Evolutionary conservation across 2,329 filamentous ascomycete species (phyloP).

Genomic region (Neonectria ditissima): DNA sequence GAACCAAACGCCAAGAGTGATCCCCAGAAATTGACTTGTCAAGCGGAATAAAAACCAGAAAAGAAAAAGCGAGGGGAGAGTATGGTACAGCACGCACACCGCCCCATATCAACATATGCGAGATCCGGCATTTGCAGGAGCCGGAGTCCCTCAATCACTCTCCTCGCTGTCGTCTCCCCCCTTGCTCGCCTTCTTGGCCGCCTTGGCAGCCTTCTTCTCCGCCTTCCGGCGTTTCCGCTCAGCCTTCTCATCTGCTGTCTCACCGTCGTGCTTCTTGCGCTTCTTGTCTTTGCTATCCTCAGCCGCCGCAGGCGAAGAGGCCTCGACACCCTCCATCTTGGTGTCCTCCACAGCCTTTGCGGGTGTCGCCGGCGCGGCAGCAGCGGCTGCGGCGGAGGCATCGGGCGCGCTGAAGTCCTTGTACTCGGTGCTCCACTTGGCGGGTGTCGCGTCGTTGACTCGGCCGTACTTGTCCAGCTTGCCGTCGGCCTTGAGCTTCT

Average conservation of each 20-base stretch:
- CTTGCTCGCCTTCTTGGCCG: slow-evolving; percentile 65
- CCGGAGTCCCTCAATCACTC: slow-evolving; percentile 57
- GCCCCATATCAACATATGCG: slow-evolving; percentile 42
- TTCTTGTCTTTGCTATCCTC: slow-evolving; percentile 72
- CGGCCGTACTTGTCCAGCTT: slow-evolving; percentile 98
- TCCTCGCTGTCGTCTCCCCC: slow-evolving; percentile 65
- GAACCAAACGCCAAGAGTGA: slow-evolving; percentile 45
- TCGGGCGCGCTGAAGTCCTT: slow-evolving; percentile 82
- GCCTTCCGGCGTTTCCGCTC: slow-evolving; percentile 71
- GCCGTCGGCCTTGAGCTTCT: slow-evolving; percentile 98
- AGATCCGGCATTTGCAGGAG: slow-evolving; percentile 38
- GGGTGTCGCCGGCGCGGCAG: slow-evolving; percentile 57
- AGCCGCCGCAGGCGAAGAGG: slow-evolving; percentile 54
- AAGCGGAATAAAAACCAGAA: slow-evolving; percentile 35
- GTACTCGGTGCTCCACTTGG: slow-evolving; percentile 93
- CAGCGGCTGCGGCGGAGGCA: slow-evolving; percentile 58
- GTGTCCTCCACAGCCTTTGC: slow-evolving; percentile 54
- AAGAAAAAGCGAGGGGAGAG: slow-evolving; percentile 35
- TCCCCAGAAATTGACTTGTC: slow-evolving; percentile 35
- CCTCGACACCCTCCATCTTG: slow-evolving; percentile 50
- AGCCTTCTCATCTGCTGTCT: slow-evolving; percentile 76
- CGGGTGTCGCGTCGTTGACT: slow-evolving; percentile 90
- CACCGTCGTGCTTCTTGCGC: slow-evolving; percentile 86
- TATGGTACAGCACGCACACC: slow-evolving; percentile 47
- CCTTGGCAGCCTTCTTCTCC: slow-evolving; percentile 70